These are phyloP conservation scores for Paspalum vaginatum DNA, from an alignment of 176 grass and related monocot genomes.

Conservation along the genomic window DNA sequence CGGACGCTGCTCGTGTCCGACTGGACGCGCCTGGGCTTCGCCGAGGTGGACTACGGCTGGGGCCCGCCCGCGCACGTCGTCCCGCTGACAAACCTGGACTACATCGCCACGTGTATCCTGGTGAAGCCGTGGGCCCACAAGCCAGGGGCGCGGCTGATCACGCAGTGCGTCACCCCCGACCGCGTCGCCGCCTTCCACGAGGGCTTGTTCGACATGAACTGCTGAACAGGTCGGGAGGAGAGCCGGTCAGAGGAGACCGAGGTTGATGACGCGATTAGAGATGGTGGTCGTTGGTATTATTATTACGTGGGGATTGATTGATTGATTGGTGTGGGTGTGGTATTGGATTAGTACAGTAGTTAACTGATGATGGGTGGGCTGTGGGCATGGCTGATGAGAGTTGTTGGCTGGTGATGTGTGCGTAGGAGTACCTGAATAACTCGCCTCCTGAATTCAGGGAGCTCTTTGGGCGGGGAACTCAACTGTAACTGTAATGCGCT, in stretches of 20 bases:
- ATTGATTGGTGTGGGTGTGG: too few species aligned
- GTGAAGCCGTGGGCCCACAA: conserved; percentile 74
- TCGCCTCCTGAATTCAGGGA: conserved; percentile 39
- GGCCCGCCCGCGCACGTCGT: conserved; percentile 80
- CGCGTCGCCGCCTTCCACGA: conserved; percentile 69
- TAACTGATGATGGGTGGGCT: not conserved
- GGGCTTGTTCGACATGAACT: conserved; percentile 64
- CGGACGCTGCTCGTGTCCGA: conserved; percentile 77
- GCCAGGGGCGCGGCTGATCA: conserved; percentile 72
- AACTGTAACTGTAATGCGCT: not conserved
- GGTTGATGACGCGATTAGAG: conserved; percentile 26
- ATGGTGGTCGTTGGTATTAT: not conserved
- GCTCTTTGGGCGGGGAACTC: not conserved
- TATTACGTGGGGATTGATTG: not conserved
- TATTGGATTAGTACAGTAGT: conserved; percentile 26
- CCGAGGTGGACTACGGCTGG: conserved; percentile 94
- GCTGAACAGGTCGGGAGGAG: not conserved
- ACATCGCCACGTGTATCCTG: conserved; percentile 90
- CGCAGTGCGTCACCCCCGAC: conserved; percentile 77
- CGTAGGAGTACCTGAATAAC: conserved; percentile 17
- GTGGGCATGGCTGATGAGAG: not conserved
- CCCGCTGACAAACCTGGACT: conserved; percentile 86
- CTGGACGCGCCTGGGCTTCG: conserved; percentile 85
- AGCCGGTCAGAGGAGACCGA: not conserved
- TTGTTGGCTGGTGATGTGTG: conserved; percentile 25